Evolutionary conservation across 345 rosid genomes (phyloP).

Genomic region (Aquilaria yunnanensis): DNA sequence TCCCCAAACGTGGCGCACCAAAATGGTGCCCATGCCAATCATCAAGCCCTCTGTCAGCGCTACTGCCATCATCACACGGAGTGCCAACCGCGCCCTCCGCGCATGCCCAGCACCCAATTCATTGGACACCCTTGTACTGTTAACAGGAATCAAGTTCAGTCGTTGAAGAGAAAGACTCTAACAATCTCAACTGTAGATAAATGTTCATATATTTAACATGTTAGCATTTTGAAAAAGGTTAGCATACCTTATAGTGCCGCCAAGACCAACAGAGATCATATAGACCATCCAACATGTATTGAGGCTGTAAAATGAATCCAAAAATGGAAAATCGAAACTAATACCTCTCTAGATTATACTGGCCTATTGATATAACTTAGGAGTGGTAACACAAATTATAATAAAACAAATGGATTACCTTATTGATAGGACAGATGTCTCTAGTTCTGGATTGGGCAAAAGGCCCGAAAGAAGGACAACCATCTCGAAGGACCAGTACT

Average conservation of each 20-base stretch:
- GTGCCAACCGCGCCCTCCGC: slow-evolving; percentile 33
- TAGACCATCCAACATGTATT: slow-evolving; percentile 63
- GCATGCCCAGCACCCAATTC: slow-evolving; percentile 56
- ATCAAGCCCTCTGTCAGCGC: slow-evolving; percentile 36
- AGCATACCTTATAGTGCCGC: slow-evolving; percentile 57
- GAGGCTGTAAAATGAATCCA: slow-evolving; percentile 32
- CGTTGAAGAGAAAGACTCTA: not conserved
- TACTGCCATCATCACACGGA: slow-evolving; percentile 32
- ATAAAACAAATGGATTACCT: slow-evolving; percentile 17
- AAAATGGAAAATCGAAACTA: no score
- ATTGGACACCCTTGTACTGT: slow-evolving; percentile 53
- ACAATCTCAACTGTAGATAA: no score
- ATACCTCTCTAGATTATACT: not conserved
- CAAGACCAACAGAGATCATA: slow-evolving; percentile 64
- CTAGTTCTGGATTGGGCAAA: slow-evolving; percentile 39
- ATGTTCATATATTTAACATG: no score
- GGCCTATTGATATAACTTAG: not conserved
- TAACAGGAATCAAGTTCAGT: not conserved
- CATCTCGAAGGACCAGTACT: slow-evolving; percentile 41
- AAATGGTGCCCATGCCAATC: slow-evolving; percentile 30
- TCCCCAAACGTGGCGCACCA: slow-evolving; percentile 44
- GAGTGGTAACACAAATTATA: no score
- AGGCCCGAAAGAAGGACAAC: slow-evolving; percentile 37
- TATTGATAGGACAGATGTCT: slow-evolving; percentile 39
- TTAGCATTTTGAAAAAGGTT: not conserved